Evolutionary conservation across 805 yeast species (phyloP), one percentile per base, ranked within the genome.

Genomic region (Metschnikowia noctiluminum): DNA sequence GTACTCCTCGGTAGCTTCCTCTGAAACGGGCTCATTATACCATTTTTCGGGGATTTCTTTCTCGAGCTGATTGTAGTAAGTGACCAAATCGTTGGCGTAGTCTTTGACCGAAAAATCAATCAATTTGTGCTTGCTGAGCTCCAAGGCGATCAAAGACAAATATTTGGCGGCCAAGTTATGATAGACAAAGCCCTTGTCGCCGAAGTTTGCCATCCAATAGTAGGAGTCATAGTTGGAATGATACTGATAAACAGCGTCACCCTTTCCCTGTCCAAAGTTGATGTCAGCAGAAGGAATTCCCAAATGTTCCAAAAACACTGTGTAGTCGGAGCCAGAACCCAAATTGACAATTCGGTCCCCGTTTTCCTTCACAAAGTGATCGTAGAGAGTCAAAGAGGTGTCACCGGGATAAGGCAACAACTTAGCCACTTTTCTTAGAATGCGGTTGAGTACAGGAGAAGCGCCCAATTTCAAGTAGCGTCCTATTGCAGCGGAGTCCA

Each of bases 401-500:
- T 36, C 41, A 2, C 31, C 48, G 1, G 60, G 60, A 42, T 57
- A 57, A 6, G 53, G 58, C 42, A 55, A 46, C 54, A 46, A 45
- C n/a, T 31, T 38, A 2, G 59, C 58, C 79, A 62, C 78, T n/a
- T 69, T 62, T 7, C 60, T 52, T 37, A 84, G 62, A 14, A 80
- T 59, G 3, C 69, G 56, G 43, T 76, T 68, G 49, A 85, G 69
- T 38, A 84, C 61, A n/a, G 89, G 89, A 41, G 85, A 80, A 0
- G 84, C 71, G 15, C 70, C 67, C 42, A 81, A 66, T 4, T 58
- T 50, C 46, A 86, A 70, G 27, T 68, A 59, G 12, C 72, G 64
- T 0, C 91, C 91, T 26, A 72, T 60, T 2, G 81, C 77, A 1
- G 81, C 80, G 28, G 77, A 85, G 69, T 87, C 94, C 48, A 83